Percentiles rank a stretch among this genome's conserved stretches.
Conservation (phyloP, 192 early-diverging fungal species). For the Coemansia sp. region DNA sequence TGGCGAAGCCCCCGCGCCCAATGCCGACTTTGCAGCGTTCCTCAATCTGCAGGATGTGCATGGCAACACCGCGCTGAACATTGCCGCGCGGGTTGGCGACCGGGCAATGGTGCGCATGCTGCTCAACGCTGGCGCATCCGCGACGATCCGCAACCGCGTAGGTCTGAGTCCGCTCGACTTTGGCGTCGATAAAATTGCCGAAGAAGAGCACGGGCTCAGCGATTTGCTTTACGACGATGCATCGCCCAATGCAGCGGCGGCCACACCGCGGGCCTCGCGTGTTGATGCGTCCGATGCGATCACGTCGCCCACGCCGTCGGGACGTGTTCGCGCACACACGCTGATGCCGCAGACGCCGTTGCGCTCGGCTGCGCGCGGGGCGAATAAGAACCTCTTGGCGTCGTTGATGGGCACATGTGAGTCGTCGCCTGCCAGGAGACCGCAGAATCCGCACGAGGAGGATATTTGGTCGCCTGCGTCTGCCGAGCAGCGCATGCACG, state of each 20-base stretch:
- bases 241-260: background rate
- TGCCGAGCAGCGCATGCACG: constrained; percentile 45
- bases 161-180: constrained; percentile 79
- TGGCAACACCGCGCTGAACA: constrained; percentile 90
- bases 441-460: background rate
- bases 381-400: constrained; percentile 22
- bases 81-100: constrained; percentile 79
- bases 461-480: constrained; percentile 32
- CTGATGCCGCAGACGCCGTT: constrained; percentile 31
- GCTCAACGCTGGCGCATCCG: constrained; percentile 76
- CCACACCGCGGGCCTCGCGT: background rate
- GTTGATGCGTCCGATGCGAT: background rate
- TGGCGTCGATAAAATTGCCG: constrained; percentile 44
- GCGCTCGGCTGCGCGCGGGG: constrained; percentile 19
- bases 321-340: constrained; percentile 8
- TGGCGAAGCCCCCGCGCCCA: too few relatives aligned
- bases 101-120: constrained; percentile 65
- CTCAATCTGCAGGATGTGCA: constrained; percentile 75
- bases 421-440: background rate
- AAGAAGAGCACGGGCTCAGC: background rate
- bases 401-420: constrained; percentile 17
- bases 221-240: constrained; percentile 14
- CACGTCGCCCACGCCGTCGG: constrained; percentile 21
- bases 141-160: constrained; percentile 66
- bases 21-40: constrained; percentile 75